Conservation (phyloP, 164 flowering plant species). For the Sedum album region DNA sequence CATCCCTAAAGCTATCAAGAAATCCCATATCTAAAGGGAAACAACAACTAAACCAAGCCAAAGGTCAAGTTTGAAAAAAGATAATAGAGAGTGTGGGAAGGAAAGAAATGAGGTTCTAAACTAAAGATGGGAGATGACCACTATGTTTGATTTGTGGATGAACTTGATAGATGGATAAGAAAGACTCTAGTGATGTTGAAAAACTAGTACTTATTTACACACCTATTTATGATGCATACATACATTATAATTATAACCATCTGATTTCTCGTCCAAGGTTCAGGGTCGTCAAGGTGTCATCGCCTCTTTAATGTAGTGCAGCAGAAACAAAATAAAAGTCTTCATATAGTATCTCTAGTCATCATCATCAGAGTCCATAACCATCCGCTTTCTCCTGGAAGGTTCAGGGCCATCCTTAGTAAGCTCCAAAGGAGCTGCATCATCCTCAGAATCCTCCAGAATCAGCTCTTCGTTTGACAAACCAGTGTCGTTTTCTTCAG, state of each 20-base stretch:
- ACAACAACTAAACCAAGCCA: background rate
- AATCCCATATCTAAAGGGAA: slow-evolving; percentile 40
- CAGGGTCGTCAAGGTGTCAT: background rate
- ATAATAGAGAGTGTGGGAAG: background rate
- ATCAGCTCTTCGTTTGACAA: background rate
- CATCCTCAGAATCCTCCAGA: slow-evolving; percentile 7
- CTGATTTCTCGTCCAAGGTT: background rate
- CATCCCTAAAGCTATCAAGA: slow-evolving; percentile 79
- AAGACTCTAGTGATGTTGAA: too few relatives aligned
- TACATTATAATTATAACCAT: too few relatives aligned
- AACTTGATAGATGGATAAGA: slow-evolving; percentile 1
- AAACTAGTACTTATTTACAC: too few relatives aligned
- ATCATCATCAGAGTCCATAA: slow-evolving; percentile 1
- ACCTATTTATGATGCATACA: too few relatives aligned
- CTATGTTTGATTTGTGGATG: background rate
- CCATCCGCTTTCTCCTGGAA: background rate
- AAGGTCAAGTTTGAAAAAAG: background rate
- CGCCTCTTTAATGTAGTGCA: background rate
- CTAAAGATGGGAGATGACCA: background rate
- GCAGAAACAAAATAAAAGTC: background rate
- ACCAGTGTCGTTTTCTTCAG: background rate
- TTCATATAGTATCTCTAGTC: background rate
- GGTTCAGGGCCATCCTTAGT: background rate
- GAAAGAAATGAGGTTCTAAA: background rate
- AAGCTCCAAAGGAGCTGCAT: background rate